Evolutionary conservation across 2,329 filamentous ascomycete genomes (phyloP), one percentile per base, ranked within the genome.

Genomic region (Chaetomiaceae sp.): DNA sequence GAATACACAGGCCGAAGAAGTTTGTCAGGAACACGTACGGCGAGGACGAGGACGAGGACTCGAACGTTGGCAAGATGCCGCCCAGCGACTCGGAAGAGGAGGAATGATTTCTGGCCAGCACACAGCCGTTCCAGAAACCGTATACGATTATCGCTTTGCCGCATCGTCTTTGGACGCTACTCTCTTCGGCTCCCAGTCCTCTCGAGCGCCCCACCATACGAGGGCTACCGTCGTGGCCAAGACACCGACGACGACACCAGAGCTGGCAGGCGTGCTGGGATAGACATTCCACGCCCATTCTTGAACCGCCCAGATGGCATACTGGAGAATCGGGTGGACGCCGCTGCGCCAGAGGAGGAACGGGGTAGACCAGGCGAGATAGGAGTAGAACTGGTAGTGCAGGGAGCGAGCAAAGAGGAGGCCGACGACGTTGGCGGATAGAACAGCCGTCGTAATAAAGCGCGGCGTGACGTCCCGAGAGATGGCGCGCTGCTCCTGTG

Each of bases 221-320:
- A 81, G 74, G 5, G 72, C 71, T 1, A 92, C 82, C 14, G 86
- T 87, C 12, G 79, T 64, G 16, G 81, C 81, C 60, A 97, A 73
- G 34, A 82, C 80, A 20, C 75, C 76, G 13, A 99, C 87, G 8
- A 90, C 91, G 14, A 75, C 71, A 13, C 64, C 65, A 4, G 79
- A 82, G 63, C 79, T 82, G 42, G 63, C 53, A 25, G 70, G 63
- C 4, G 79, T 82, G 65, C 89, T 95, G n/a, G 91, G 91, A 65
- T 87, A 96, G 9, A 91, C 82, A 61, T 96, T 95, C 91, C 91
- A 96, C 12, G 87, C 89, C 84, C 86, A 91, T 68, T 96, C 91
- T 68, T 96, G 91, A 53, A 81, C 75, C 3, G 75, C 78, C 86
- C 88, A 96, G 9, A 91, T 68, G 4, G 70, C 70, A 62, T 85